Evolutionary conservation across 257 asterid genomes (phyloP).

Genomic region (Salvia rosmarinus): DNA sequence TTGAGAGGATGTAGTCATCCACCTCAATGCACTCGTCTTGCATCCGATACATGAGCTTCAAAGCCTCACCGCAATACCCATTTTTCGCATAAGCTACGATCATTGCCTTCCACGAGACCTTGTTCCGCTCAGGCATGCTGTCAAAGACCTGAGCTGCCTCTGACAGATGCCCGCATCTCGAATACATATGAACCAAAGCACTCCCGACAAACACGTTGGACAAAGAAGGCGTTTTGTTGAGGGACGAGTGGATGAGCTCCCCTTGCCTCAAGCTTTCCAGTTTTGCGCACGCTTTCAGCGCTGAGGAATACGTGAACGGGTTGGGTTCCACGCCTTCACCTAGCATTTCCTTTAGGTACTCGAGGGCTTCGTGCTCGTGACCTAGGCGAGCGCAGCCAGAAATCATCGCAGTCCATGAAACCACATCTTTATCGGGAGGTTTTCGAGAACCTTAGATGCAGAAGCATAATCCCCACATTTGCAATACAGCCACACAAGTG

Average conservation of each 20-base stretch:
- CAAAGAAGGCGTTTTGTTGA: conserved; percentile 63
- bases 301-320: conserved; percentile 82
- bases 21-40: conserved; percentile 73
- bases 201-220: conserved; percentile 86
- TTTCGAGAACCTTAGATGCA: conserved; percentile 71
- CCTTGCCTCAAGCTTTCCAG: conserved; percentile 67
- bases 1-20: conserved; percentile 62
- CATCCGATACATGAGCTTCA: conserved; percentile 80
- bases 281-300: conserved; percentile 84
- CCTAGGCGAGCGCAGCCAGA: conserved; percentile 79
- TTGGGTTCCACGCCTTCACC: conserved; percentile 85
- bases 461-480: conserved; percentile 67
- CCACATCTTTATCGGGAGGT: conserved; percentile 78
- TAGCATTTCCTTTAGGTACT: conserved; percentile 78
- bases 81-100: conserved; percentile 74
- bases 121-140: conserved; percentile 75
- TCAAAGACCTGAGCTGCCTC: conserved; percentile 83
- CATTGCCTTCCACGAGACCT: conserved; percentile 81
- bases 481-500: conserved; percentile 86
- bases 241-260: conserved; percentile 70
- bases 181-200: conserved; percentile 86
- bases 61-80: conserved; percentile 75
- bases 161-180: conserved; percentile 74
- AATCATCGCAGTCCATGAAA: conserved; percentile 94
- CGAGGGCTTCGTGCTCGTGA: conserved; percentile 83